These are phyloP conservation scores for Trichoderma virens DNA, from an alignment of 495 filamentous ascomycete genomes.

Conservation along the genomic window DNA sequence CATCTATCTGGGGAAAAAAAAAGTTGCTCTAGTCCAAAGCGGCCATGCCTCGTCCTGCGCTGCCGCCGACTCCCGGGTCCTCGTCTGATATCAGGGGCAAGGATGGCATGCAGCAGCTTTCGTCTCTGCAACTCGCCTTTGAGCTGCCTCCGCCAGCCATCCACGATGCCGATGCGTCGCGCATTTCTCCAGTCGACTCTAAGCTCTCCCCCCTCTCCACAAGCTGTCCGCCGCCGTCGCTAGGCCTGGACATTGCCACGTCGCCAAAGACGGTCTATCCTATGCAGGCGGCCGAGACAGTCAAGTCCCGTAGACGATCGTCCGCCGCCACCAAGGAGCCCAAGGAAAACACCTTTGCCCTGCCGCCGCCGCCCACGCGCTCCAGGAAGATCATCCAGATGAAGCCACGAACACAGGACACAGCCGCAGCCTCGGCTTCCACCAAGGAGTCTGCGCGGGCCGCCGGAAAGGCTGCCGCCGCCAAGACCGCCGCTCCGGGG, in stretches of 20 bases:
- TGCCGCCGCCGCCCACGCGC: conserved; percentile 87
- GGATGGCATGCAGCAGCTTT: conserved; percentile 52
- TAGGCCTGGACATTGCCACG: conserved; percentile 24
- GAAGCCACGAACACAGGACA: conserved; percentile 43
- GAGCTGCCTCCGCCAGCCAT: conserved; percentile 80
- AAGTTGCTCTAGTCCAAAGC: not conserved
- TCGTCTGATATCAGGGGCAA: conserved; percentile 77
- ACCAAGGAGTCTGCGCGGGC: conserved; percentile 6
- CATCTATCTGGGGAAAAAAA: not conserved
- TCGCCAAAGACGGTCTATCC: conserved; percentile 47
- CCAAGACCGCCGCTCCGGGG: conserved; percentile 9
- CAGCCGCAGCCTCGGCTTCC: not conserved
- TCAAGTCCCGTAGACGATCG: conserved; percentile 51
- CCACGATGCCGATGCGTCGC: conserved; percentile 20
- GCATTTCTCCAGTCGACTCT: conserved; percentile 9
- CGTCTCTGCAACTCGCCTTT: conserved; percentile 48
- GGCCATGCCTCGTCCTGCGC: conserved; percentile 61
- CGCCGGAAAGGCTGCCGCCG: conserved; percentile 13
- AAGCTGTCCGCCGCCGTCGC: conserved; percentile 22
- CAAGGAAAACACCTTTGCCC: conserved; percentile 52
- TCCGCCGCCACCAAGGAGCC: conserved; percentile 44
- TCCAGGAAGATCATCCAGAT: conserved; percentile 97
- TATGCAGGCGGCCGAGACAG: conserved; percentile 42
- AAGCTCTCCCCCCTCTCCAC: conserved; percentile 34
- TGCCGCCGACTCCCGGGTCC: conserved; percentile 77